Evolutionary conservation across 228 moss, liverwort and hornwort genomes (phyloP).

Genomic region (Sphagnum fallax): DNA sequence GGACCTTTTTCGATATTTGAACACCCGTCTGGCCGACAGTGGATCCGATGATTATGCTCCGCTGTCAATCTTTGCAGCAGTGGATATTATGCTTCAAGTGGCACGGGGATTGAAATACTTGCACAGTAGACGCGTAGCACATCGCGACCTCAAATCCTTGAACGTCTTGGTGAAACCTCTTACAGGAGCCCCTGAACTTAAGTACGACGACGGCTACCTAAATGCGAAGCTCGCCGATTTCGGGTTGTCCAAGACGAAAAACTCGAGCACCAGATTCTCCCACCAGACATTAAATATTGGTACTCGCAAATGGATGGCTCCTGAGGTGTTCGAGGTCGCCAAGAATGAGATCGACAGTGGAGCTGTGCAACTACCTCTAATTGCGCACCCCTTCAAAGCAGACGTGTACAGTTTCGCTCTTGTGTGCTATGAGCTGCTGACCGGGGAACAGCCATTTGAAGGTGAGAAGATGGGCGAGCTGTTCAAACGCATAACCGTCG

Average conservation of each 20-base stretch:
- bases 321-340: slow-evolving; percentile 5
- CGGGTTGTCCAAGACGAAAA: slow-evolving; percentile 12
- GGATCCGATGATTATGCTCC: neutral
- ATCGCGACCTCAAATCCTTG: slow-evolving; percentile 16
- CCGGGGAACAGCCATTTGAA: neutral
- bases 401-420: neutral
- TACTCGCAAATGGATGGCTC: slow-evolving; percentile 11
- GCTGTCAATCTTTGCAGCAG: slow-evolving; percentile 8
- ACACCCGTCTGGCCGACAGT: neutral
- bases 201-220: neutral
- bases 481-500: neutral
- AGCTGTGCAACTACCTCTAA: neutral
- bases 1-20: slow-evolving; percentile 2
- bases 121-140: slow-evolving; percentile 12
- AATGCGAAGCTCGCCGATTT: slow-evolving; percentile 21
- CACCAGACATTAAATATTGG: slow-evolving; percentile 5
- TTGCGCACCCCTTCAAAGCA: slow-evolving; percentile 13
- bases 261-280: slow-evolving; percentile 2
- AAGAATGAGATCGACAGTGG: neutral
- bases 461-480: neutral
- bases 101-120: slow-evolving; percentile 17
- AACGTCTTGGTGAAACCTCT: slow-evolving; percentile 7
- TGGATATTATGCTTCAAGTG: slow-evolving; percentile 24
- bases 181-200: neutral
- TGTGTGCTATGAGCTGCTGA: slow-evolving; percentile 3